These are phyloP conservation scores for Syncephalastrum racemosum DNA, from an alignment of 371 early-diverging fungal genomes.

Conservation along the genomic window DNA sequence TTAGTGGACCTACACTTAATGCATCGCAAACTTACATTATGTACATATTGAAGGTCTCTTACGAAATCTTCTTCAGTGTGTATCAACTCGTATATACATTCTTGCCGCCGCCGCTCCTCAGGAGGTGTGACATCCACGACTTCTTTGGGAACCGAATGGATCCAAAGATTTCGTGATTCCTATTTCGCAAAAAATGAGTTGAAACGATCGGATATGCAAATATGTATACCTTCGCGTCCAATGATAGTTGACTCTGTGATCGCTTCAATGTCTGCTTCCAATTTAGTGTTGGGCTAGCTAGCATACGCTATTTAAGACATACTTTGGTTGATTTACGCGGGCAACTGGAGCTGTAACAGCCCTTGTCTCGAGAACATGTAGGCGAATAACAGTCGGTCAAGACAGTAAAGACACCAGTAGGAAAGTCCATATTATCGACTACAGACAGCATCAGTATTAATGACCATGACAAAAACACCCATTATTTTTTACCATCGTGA, in stretches of 20 bases:
- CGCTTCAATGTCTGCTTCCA: conserved; percentile 1
- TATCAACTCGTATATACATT: conserved; percentile 87
- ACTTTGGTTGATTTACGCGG: conserved; percentile 39
- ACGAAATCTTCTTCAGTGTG: conserved; percentile 87
- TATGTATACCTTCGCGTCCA: conserved; percentile 14
- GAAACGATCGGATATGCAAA: neutral
- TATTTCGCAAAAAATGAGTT: neutral
- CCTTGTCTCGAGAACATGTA: conserved; percentile 52
- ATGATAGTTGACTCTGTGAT: conserved; percentile 14
- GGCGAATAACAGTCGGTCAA: conserved; percentile 70
- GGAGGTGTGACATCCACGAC: conserved; percentile 20
- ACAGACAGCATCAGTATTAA: neutral
- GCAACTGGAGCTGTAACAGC: conserved; percentile 62
- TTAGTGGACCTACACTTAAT: neutral
- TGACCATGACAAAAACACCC: neutral
- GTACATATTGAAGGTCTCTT: conserved; percentile 54
- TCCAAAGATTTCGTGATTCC: conserved; percentile 21
- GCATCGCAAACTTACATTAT: conserved; percentile 21
- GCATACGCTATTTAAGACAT: neutral
- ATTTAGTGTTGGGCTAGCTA: neutral
- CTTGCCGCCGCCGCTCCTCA: conserved; percentile 83
- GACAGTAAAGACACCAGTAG: conserved; percentile 63
- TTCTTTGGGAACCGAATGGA: conserved; percentile 24
- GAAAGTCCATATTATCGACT: conserved; percentile 13
- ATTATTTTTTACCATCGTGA: conserved; percentile 7